phyloP scores from a whole-genome alignment of 83 land plant species.

The Thuja plicata region DNA sequence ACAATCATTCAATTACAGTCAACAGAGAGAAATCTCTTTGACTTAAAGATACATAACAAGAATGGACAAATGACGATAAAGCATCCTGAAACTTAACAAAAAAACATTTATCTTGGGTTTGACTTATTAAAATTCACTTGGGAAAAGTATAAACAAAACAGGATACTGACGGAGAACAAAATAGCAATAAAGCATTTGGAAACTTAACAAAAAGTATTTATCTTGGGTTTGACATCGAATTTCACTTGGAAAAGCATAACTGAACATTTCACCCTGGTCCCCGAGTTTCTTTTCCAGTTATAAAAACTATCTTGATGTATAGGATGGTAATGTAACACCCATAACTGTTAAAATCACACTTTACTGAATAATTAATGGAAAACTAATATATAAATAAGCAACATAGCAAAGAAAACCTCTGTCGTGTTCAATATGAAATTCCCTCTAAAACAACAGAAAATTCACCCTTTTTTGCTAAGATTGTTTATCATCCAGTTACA shows the following conservation, averaged over 20 bases:
- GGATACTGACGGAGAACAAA: background rate
- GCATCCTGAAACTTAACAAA: background rate
- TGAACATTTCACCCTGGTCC: background rate
- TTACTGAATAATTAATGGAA: background rate
- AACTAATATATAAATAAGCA: background rate
- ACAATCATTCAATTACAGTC: background rate
- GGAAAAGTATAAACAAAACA: background rate
- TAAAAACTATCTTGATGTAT: no score
- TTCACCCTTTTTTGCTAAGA: background rate
- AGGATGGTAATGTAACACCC: background rate
- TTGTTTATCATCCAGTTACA: background rate
- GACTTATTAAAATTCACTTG: background rate
- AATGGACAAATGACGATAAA: background rate
- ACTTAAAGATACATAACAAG: background rate
- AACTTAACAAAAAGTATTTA: background rate
- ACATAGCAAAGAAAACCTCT: background rate
- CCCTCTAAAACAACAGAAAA: background rate
- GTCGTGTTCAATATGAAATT: background rate
- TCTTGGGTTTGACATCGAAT: background rate
- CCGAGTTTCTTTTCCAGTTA: background rate
- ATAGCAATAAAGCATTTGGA: background rate
- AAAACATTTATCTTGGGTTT: background rate
- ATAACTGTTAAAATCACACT: background rate
- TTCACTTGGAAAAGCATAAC: background rate
- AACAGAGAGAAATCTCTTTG: background rate